Evolutionary conservation across 129 eudicot species (phyloP).

Genomic region (Tagetes erecta): DNA sequence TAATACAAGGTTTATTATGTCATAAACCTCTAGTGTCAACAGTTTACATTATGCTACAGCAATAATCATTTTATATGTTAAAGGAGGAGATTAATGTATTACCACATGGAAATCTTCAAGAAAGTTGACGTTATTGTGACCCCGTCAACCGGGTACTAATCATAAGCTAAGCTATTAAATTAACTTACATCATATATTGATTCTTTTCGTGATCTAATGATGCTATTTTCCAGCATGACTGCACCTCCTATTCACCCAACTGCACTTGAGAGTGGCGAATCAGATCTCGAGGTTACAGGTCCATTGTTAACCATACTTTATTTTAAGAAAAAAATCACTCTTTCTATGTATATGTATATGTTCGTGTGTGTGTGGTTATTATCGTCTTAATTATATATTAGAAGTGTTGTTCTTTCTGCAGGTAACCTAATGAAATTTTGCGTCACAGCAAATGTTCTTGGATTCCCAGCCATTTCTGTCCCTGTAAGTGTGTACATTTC

Average conservation of each 20-base stretch:
- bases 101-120: conserved; percentile 79
- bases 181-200: not conserved
- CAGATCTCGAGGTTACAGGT: conserved; percentile 78
- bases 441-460: conserved; percentile 63
- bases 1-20: conserved; percentile 29
- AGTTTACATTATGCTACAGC: not conserved
- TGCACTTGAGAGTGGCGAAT: conserved; percentile 68
- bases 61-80: conserved; percentile 12
- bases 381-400: too few species aligned
- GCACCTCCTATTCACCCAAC: conserved; percentile 76
- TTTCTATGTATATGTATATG: too few species aligned
- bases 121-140: conserved; percentile 84
- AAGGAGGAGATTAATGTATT: conserved; percentile 83
- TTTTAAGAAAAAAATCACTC: too few species aligned
- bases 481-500: conserved; percentile 44
- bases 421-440: conserved; percentile 68
- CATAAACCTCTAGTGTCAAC: conserved; percentile 20
- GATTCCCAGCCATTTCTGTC: conserved; percentile 71
- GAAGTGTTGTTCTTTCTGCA: conserved; percentile 4
- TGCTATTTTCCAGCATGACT: conserved; percentile 66
- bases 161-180: not conserved
- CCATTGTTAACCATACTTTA: not conserved
- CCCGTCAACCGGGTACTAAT: conserved; percentile 78
- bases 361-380: too few species aligned
- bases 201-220: not conserved